Base-by-base conservation (phyloP, 2,329 filamentous ascomycete species). In the Raffaelea albimanens region DNA sequence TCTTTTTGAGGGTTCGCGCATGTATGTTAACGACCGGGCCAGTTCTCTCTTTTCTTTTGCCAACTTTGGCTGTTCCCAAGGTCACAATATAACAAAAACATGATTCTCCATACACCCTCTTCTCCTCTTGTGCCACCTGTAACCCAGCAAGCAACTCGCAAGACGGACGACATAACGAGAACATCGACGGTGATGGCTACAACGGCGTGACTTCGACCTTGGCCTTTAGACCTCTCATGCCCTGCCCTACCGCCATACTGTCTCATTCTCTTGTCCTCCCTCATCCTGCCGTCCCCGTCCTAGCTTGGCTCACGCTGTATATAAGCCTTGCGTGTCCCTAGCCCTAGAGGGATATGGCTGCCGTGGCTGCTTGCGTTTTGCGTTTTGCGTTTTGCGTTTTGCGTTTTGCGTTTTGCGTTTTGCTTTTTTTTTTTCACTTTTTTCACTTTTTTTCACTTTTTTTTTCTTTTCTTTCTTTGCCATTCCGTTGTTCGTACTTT, bases 11-110 rank as follows among this genome's bases (percentile, higher is more conserved):
- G 61, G 61, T 63, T 58, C 59, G 60, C 59, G 60, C 25, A 78
- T 83, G 80, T 83, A 83, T 72, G 78, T 82, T 82, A 82, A 81
- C 70, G 59, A 48, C 66, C 63, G 56, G 58, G 62, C 61, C 49
- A 51, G 51, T 45, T 49, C 45, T 22, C 21, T 44, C n/a, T 18
- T 20, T 23, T 44, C 18, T 38, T 38, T 29, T 29, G 31, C 29
- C 14, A 38, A n/a, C 31, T 34, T 18, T 34, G 20, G 25, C 36
- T 42, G 38, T 42, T 43, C 25, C n/a, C 14, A 19, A 42, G 47
- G 47, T 42, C 38, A 48, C 46, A 40, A 43, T 43, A 45, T 36
- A 36, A 45, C n/a, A 34, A 42, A 31, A 29, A 7, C 25, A 29
- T 29, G 25, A 25, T 21, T 21, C 38, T 19, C 22, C 40, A 42